phyloP scores from a whole-genome alignment of 768 basidiomycete genomes.

The Podaxis mareebaensis region DNA sequence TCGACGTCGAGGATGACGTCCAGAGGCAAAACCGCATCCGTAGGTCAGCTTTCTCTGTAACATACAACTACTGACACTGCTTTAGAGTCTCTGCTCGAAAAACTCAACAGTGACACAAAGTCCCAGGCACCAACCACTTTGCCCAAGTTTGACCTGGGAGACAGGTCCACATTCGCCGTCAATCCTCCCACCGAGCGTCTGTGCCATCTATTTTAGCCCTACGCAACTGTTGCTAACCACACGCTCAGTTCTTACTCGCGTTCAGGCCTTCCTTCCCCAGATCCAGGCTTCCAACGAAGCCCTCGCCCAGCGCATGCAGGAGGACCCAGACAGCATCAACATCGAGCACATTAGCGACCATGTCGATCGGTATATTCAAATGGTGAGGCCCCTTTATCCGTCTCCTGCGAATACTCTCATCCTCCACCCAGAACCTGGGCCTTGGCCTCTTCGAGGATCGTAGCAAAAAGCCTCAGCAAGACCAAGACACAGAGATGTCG shows the following conservation, averaged over 20 bases:
- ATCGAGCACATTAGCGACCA: slow-evolving; percentile 61
- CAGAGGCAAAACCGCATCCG: slow-evolving; percentile 19
- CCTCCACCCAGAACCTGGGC: slow-evolving; percentile 53
- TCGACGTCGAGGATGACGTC: slow-evolving; percentile 20
- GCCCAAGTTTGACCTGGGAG: slow-evolving; percentile 38
- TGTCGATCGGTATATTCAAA: slow-evolving; percentile 61
- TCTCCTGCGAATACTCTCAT: not conserved
- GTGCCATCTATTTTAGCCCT: slow-evolving; percentile 22
- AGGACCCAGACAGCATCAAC: slow-evolving; percentile 60
- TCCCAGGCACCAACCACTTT: slow-evolving; percentile 20
- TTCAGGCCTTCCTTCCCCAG: slow-evolving; percentile 68
- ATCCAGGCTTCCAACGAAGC: slow-evolving; percentile 64
- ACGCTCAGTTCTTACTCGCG: slow-evolving; percentile 59
- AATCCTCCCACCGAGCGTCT: slow-evolving; percentile 51
- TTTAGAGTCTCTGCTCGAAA: slow-evolving; percentile 42
- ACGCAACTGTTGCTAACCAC: slow-evolving; percentile 4
- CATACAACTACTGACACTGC: not conserved
- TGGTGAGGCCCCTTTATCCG: slow-evolving; percentile 40
- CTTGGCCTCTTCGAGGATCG: slow-evolving; percentile 59
- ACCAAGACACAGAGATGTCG: slow-evolving; percentile 33
- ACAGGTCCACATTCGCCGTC: slow-evolving; percentile 35
- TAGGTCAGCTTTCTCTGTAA: slow-evolving; percentile 8
- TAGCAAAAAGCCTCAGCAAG: slow-evolving; percentile 20
- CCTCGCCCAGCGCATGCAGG: slow-evolving; percentile 44
- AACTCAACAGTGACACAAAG: slow-evolving; percentile 31